phyloP scores from a whole-genome alignment of 352 stramenopile genomes.

The Phytophthora aleatoria region DNA sequence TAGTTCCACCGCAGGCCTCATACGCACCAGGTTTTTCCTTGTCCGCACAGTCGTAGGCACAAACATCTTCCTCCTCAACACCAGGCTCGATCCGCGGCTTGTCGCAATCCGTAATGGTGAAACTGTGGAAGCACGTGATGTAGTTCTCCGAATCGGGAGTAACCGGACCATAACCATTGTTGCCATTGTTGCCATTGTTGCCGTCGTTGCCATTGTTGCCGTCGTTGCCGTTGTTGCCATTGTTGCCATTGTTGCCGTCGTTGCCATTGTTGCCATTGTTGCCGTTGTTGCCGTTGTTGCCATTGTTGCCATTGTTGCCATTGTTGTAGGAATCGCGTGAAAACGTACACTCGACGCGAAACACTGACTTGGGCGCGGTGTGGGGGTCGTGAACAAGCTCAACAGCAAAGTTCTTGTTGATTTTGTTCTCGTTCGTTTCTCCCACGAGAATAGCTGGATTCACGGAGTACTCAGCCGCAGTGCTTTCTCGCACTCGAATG shows the following conservation, averaged over 20 bases:
- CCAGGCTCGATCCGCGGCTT: conserved; percentile 39
- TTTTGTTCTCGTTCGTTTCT: background rate
- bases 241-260: background rate
- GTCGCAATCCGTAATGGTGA: conserved; percentile 60
- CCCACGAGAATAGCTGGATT: background rate
- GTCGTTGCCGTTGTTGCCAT: background rate
- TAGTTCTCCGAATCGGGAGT: conserved; percentile 1
- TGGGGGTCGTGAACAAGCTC: conserved; percentile 47
- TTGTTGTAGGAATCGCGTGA: conserved; percentile 8
- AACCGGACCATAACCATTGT: background rate
- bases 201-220: background rate
- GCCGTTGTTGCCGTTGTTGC: background rate
- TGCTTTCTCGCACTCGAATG: conserved; percentile 11
- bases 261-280: conserved; percentile 1
- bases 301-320: conserved; percentile 3
- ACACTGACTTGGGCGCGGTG: conserved; percentile 39
- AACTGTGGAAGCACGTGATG: conserved; percentile 42
- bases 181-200: background rate
- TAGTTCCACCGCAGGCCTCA: conserved; percentile 46
- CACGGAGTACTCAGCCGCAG: background rate
- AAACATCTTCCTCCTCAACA: conserved; percentile 25
- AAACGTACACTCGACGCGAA: conserved; percentile 49
- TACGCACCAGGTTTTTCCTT: conserved; percentile 29
- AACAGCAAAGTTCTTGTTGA: conserved; percentile 43
- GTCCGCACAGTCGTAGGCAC: conserved; percentile 34